Conservation (phyloP, 345 rosid species). For the Pelargonium nanum region DNA sequence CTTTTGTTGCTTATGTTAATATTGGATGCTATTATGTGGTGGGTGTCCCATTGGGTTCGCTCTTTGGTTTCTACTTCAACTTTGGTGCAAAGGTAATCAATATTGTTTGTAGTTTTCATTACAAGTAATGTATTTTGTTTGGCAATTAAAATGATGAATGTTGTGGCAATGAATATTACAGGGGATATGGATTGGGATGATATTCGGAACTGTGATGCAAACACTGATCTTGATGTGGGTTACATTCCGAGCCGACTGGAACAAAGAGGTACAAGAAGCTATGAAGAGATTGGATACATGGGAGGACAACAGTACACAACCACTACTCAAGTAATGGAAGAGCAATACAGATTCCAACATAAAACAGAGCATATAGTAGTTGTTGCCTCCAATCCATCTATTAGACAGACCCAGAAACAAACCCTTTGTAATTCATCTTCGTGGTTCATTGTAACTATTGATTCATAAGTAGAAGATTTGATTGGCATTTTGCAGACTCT, state of each 20-base stretch:
- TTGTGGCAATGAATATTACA: constrained; percentile 1
- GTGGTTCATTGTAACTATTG: too few relatives aligned
- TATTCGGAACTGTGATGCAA: constrained; percentile 51
- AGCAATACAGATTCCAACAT: too few relatives aligned
- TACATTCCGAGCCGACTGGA: constrained; percentile 53
- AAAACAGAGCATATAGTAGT: too few relatives aligned
- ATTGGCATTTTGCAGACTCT: too few relatives aligned
- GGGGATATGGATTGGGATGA: constrained; percentile 78
- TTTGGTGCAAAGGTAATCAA: constrained; percentile 52
- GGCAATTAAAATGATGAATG: neutral
- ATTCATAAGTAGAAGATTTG: too few relatives aligned
- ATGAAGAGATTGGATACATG: constrained; percentile 22
- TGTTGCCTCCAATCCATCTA: too few relatives aligned
- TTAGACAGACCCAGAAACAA: too few relatives aligned
- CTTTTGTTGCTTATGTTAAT: constrained; percentile 61
- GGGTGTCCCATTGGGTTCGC: constrained; percentile 52
- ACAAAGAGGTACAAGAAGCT: constrained; percentile 43
- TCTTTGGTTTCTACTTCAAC: constrained; percentile 53
- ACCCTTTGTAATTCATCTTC: too few relatives aligned
- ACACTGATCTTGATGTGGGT: constrained; percentile 53
- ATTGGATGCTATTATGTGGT: constrained; percentile 59
- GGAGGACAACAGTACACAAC: constrained; percentile 17
- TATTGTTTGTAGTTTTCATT: neutral
- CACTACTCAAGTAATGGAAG: constrained; percentile 1
- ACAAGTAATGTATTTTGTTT: neutral